phyloP scores from a whole-genome alignment of 352 stramenopile genomes.

The Pythium aphanidermatum region DNA sequence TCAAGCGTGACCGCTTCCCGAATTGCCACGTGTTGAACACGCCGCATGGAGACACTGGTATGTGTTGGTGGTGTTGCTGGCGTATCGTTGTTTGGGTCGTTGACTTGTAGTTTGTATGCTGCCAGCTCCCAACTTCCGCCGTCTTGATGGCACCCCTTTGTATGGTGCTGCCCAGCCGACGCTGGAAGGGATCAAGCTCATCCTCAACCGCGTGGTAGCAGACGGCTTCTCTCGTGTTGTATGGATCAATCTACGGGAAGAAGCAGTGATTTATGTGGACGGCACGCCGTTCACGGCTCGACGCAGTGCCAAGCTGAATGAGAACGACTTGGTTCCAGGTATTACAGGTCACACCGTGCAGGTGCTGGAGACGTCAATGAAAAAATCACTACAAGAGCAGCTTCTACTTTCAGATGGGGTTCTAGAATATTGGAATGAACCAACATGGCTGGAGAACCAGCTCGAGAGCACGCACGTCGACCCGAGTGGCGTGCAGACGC shows the following conservation, averaged over 20 bases:
- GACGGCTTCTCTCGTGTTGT: slow-evolving; percentile 79
- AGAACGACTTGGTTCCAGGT: slow-evolving; percentile 76
- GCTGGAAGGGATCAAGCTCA: slow-evolving; percentile 70
- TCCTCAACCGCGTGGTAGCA: slow-evolving; percentile 49
- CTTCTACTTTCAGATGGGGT: slow-evolving; percentile 30
- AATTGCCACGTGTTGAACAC: slow-evolving; percentile 72
- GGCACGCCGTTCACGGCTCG: slow-evolving; percentile 64
- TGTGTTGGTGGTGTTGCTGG: not conserved
- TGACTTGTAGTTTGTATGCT: not conserved
- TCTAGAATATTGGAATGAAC: slow-evolving; percentile 83
- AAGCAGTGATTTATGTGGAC: slow-evolving; percentile 81
- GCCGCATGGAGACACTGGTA: slow-evolving; percentile 53
- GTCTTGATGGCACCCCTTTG: slow-evolving; percentile 55
- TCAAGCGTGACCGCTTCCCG: slow-evolving; percentile 78
- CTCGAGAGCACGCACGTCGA: slow-evolving; percentile 32
- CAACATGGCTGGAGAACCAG: slow-evolving; percentile 58
- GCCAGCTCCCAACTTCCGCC: slow-evolving; percentile 71
- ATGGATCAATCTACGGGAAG: slow-evolving; percentile 80
- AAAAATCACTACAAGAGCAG: slow-evolving; percentile 71
- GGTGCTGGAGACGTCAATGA: slow-evolving; percentile 74
- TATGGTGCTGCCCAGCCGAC: slow-evolving; percentile 75
- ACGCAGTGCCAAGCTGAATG: slow-evolving; percentile 68
- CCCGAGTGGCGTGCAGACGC: slow-evolving; percentile 44
- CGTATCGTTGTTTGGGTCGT: not conserved
- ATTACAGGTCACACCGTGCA: slow-evolving; percentile 81